A percentile compares a stretch with the other conserved stretches of the same genome.
phyloP scores from a whole-genome alignment of 2,329 filamentous ascomycete species.

The Penicillium hordei region DNA sequence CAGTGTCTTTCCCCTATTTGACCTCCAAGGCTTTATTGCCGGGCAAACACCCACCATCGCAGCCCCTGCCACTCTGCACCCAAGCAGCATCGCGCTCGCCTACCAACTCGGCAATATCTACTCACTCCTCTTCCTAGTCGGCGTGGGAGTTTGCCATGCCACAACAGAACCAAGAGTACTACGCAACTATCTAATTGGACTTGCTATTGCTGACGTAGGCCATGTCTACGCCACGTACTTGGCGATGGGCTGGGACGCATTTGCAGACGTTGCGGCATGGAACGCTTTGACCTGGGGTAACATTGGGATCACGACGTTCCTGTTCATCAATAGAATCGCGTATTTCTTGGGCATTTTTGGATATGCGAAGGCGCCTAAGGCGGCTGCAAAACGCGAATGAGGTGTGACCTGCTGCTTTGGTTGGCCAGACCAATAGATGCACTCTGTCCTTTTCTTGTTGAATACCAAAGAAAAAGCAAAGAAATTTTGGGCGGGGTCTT shows the following conservation, averaged over 20 bases:
- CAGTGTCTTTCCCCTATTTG: constrained; percentile 56
- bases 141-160: constrained; percentile 62
- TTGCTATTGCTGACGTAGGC: constrained; percentile 65
- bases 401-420: constrained; percentile 5
- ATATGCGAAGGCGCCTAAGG: constrained; percentile 30
- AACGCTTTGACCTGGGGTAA: constrained; percentile 74
- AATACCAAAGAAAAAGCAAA: background rate
- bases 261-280: constrained; percentile 59
- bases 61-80: constrained; percentile 31
- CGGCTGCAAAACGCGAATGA: constrained; percentile 42
- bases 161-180: constrained; percentile 66
- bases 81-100: constrained; percentile 56
- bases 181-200: constrained; percentile 64
- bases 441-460: background rate
- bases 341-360: constrained; percentile 64
- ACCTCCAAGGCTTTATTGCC: constrained; percentile 62
- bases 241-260: constrained; percentile 57
- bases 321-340: constrained; percentile 57
- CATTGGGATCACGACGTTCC: constrained; percentile 61
- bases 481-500: background rate
- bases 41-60: constrained; percentile 56
- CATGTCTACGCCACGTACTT: constrained; percentile 64
- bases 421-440: constrained; percentile 4
- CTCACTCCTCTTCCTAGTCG: constrained; percentile 64
- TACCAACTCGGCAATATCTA: constrained; percentile 71